Conservation (phyloP, 306 rosid species). For the Acacia crassicarpa region DNA sequence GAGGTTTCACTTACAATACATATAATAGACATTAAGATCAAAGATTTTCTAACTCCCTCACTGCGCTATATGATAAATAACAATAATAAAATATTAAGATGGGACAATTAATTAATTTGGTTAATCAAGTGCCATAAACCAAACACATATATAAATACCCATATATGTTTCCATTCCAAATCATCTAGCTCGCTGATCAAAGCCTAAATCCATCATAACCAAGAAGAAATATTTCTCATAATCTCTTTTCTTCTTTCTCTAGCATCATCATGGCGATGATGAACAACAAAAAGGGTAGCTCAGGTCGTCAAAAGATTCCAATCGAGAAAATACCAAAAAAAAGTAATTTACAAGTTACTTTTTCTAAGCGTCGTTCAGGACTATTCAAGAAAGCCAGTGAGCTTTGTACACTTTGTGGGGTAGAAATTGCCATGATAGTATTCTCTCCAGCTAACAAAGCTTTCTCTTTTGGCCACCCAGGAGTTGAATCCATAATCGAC, state of each 20-base stretch:
- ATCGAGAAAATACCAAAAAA: slow-evolving; percentile 30
- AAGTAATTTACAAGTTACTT: slow-evolving; percentile 34
- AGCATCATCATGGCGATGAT: not conserved
- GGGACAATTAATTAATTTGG: not conserved
- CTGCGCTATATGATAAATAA: not conserved
- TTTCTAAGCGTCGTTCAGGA: slow-evolving; percentile 28
- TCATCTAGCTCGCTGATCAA: not conserved
- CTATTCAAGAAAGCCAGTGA: slow-evolving; percentile 40
- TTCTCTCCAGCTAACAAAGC: slow-evolving; percentile 32
- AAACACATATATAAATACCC: slow-evolving; percentile 18
- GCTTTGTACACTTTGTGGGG: slow-evolving; percentile 37
- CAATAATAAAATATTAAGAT: not conserved
- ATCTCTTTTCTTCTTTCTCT: not conserved
- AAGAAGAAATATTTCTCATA: not conserved
- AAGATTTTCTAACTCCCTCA: slow-evolving; percentile 23
- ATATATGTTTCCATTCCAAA: not conserved
- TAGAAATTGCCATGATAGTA: slow-evolving; percentile 28
- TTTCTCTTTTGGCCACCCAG: slow-evolving; percentile 37
- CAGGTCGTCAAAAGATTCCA: slow-evolving; percentile 32
- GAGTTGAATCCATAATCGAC: slow-evolving; percentile 29
- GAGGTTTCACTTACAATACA: not conserved
- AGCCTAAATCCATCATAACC: not conserved
- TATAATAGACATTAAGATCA: slow-evolving; percentile 2
- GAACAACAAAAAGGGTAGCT: slow-evolving; percentile 20
- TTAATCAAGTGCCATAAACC: not conserved